phyloP scores from a whole-genome alignment of 352 stramenopile species.

The Pythium utonaiense region DNA sequence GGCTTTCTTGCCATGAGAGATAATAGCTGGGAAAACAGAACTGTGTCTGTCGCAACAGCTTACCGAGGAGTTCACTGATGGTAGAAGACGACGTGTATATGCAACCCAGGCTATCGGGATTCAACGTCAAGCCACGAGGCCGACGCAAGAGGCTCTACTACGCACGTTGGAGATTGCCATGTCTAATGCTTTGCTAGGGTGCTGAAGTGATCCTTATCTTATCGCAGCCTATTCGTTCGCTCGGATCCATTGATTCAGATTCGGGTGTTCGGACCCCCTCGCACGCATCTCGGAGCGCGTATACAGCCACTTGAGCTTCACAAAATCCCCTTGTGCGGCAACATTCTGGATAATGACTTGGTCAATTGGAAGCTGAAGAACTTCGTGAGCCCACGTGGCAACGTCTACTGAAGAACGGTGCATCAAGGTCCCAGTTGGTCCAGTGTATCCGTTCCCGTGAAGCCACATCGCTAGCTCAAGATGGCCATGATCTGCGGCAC shows the following conservation, averaged over 20 bases:
- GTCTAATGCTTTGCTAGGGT: no score
- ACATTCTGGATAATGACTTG: neutral
- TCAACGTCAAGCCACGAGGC: constrained; percentile 2
- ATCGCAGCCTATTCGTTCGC: neutral
- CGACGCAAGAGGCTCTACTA: constrained; percentile 3
- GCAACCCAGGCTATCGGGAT: no score
- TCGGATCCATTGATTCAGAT: neutral
- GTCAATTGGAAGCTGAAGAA: neutral
- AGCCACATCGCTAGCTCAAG: neutral
- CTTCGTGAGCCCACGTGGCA: neutral
- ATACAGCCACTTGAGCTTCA: neutral
- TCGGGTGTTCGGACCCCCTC: neutral
- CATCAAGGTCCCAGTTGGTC: neutral
- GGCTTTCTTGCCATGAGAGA: neutral
- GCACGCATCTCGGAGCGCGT: neutral
- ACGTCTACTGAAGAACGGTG: neutral
- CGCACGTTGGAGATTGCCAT: no score
- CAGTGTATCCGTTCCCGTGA: neutral
- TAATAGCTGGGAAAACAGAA: constrained; percentile 10
- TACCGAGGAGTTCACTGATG: constrained; percentile 5
- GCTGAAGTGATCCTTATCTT: no score
- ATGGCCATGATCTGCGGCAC: neutral
- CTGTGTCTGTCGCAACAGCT: neutral
- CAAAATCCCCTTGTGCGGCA: neutral
- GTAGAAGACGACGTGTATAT: constrained; percentile 6